Conservation (phyloP, 75 land plant genomes). For the Adiantum capillusveneris region DNA sequence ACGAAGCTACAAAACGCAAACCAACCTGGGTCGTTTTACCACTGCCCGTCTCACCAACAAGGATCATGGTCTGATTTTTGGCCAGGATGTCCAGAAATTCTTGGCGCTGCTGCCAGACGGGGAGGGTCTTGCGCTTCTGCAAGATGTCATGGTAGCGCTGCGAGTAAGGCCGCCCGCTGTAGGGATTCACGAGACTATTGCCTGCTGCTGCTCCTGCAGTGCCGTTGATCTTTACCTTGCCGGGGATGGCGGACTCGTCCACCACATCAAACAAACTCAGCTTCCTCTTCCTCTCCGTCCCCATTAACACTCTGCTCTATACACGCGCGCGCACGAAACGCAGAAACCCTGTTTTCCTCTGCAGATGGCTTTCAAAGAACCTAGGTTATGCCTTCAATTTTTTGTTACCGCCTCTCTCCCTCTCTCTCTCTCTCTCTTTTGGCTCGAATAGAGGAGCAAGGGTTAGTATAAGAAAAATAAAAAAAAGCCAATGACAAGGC, state of each 20-base stretch:
- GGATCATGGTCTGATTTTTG: constrained; percentile 61
- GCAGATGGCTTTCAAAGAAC: no score
- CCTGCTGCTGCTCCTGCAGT: not conserved
- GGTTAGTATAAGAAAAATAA: no score
- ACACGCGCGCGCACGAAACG: no score
- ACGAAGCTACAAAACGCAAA: no score
- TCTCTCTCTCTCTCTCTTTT: no score
- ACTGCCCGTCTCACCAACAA: constrained; percentile 95
- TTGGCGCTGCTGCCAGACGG: constrained; percentile 90
- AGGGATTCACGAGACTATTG: constrained; percentile 16
- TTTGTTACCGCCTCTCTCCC: no score
- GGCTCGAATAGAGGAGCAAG: no score
- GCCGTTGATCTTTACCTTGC: constrained; percentile 39
- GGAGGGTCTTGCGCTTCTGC: constrained; percentile 83
- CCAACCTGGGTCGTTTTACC: constrained; percentile 95
- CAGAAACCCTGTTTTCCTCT: no score
- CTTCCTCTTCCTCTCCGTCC: constrained; percentile 91
- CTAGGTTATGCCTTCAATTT: no score
- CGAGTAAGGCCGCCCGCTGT: constrained; percentile 79
- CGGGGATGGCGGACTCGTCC: constrained; percentile 55
- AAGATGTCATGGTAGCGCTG: constrained; percentile 77
- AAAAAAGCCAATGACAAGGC: no score
- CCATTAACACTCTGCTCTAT: no score
- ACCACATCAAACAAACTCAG: constrained; percentile 94
- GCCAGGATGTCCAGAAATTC: constrained; percentile 66